These are phyloP conservation scores for Trichomonas vaginalis DNA, from an alignment of 208 protist species.

Conservation along the genomic window DNA sequence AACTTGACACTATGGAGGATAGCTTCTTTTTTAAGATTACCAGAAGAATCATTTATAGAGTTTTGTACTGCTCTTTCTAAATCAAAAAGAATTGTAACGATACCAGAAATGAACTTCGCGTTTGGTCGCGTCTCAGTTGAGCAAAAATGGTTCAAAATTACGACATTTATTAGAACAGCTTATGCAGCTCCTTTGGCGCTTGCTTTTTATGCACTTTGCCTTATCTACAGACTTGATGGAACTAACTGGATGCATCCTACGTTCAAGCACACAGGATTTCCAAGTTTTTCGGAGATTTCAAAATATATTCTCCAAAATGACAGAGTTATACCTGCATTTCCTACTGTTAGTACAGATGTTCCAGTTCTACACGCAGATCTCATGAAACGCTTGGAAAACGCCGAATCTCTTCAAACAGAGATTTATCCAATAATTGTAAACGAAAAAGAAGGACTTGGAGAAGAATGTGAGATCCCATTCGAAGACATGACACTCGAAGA, in stretches of 20 bases:
- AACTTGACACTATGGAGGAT: not conserved
- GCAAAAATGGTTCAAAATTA: not conserved
- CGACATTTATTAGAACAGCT: not conserved
- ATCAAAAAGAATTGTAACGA: not conserved
- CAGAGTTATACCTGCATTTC: not conserved
- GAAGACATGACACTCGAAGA: not conserved
- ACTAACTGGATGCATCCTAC: not conserved
- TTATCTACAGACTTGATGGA: not conserved
- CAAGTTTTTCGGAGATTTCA: not conserved
- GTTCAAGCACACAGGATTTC: not conserved
- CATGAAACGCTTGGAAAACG: not conserved
- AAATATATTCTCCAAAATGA: not conserved
- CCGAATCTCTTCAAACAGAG: not conserved
- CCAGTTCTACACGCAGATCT: not conserved
- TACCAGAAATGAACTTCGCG: not conserved
- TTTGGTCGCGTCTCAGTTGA: not conserved
- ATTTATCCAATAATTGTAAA: not conserved
- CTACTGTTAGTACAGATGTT: not conserved
- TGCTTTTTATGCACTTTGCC: not conserved
- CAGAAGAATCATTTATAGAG: not conserved
- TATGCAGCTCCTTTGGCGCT: not conserved
- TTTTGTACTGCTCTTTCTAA: not conserved
- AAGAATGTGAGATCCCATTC: not conserved
- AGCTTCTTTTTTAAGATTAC: not conserved
- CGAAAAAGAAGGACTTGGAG: not conserved